Conservation (phyloP, 805 yeast genomes). For the Brettanomyces nanus region DNA sequence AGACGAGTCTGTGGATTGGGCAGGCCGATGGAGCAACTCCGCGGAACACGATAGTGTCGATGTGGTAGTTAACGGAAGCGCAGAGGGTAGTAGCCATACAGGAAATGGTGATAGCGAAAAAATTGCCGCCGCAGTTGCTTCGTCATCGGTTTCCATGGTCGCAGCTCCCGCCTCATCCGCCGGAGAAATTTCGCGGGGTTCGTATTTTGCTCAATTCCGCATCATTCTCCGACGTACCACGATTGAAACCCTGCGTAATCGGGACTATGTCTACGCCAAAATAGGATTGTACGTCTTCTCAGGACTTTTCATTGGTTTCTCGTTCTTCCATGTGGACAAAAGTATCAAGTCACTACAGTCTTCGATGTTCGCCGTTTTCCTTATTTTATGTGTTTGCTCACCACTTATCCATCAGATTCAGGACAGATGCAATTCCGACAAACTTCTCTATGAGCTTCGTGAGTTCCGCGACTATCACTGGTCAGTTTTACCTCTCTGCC, state of each 20-base stretch:
- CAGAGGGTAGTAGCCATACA: constrained; percentile 9
- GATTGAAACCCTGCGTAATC: constrained; percentile 50
- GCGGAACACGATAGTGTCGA: constrained; percentile 15
- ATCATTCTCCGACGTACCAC: constrained; percentile 35
- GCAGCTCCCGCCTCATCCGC: constrained; percentile 2
- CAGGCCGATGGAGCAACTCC: constrained; percentile 22
- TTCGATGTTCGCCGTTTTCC: constrained; percentile 50
- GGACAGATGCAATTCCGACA: constrained; percentile 40
- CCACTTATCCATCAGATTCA: constrained; percentile 55
- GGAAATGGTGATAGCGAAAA: constrained; percentile 1
- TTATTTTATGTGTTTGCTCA: constrained; percentile 45
- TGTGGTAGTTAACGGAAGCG: constrained; percentile 9
- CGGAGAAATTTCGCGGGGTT: constrained; percentile 37
- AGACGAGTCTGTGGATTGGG: constrained; percentile 33
- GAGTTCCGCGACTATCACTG: constrained; percentile 61
- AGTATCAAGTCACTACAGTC: constrained; percentile 46
- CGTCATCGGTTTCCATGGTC: no score
- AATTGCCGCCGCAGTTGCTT: neutral
- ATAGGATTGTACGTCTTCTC: constrained; percentile 32
- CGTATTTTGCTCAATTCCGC: constrained; percentile 35
- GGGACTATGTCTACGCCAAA: constrained; percentile 55
- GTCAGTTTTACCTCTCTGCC: constrained; percentile 41
- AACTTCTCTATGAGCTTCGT: constrained; percentile 54
- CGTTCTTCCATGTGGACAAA: constrained; percentile 49
- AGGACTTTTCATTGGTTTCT: constrained; percentile 64